Evolutionary conservation across 2,329 filamentous ascomycete genomes (phyloP).

Genomic region (Colletotrichum chrysophilum): DNA sequence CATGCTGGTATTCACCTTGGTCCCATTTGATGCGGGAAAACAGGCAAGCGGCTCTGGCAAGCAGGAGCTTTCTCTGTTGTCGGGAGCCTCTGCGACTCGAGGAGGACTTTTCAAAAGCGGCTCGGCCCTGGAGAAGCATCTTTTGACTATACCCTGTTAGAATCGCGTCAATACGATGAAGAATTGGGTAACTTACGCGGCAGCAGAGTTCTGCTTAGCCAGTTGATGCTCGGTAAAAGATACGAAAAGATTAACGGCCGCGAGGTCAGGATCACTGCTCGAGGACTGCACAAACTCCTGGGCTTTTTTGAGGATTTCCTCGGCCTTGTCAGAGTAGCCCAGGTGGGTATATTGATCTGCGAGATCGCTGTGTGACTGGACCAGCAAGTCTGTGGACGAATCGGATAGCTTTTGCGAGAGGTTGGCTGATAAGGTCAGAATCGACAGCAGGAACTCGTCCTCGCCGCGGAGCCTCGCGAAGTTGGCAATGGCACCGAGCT

Average conservation of each 20-base stretch:
- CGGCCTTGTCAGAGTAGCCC: slow-evolving; percentile 57
- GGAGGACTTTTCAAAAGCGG: slow-evolving; percentile 15
- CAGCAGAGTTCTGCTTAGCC: slow-evolving; percentile 67
- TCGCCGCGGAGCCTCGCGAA: slow-evolving; percentile 58
- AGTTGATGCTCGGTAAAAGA: slow-evolving; percentile 78
- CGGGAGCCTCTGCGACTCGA: background rate
- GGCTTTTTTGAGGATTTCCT: slow-evolving; percentile 61
- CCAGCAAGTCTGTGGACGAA: slow-evolving; percentile 41
- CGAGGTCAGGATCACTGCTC: slow-evolving; percentile 39
- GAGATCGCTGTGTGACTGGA: slow-evolving; percentile 52
- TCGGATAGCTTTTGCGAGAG: slow-evolving; percentile 41
- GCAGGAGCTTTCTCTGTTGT: slow-evolving; percentile 50
- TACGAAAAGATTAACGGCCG: slow-evolving; percentile 64
- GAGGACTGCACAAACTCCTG: slow-evolving; percentile 51
- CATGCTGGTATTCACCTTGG: slow-evolving; percentile 62
- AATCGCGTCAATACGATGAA: background rate
- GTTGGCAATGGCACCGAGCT: slow-evolving; percentile 56
- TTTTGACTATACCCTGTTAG: slow-evolving; percentile 13
- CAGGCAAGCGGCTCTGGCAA: slow-evolving; percentile 66
- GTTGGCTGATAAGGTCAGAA: slow-evolving; percentile 50
- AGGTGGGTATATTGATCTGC: slow-evolving; percentile 59
- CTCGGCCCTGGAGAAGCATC: slow-evolving; percentile 11
- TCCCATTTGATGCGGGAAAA: slow-evolving; percentile 71
- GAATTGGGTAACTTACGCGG: slow-evolving; percentile 49
- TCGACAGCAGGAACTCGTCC: slow-evolving; percentile 47